Evolutionary conservation across 345 rosid genomes (phyloP), one percentile per base, ranked within the genome.

Genomic region (Populus simonii): DNA sequence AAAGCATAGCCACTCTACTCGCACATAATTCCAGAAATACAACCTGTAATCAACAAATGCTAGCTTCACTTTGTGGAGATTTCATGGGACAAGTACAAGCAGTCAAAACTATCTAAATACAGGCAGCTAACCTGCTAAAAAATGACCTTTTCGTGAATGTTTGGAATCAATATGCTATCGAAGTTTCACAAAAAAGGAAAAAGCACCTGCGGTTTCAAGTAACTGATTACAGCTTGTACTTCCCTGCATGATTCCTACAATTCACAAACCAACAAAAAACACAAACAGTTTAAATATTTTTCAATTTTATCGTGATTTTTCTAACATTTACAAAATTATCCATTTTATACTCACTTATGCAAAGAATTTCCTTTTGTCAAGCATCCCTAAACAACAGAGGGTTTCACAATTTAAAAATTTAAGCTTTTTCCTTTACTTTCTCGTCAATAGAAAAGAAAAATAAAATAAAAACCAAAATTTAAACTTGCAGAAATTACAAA

Each of bases 1-100:
- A 80, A 73, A 96, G 97, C 79, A 96, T 77, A 8, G 93, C 85
- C 74, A 90, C 85, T 72, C 99, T 84, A 86, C 94, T 94, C 10
- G 97, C 78, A 83, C 99, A 96, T 78, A 96, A 76, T 84, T 96
- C 99, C 89, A 96, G 79, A 85, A 96, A 94, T 66, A 96, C 97
- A 73, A 84, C 99, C 99, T 96, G 85, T n/a, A 45, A 39, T 23
- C 75, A 79, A 76, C 0, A 29, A 12, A 67, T n/a, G 59, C 16
- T 18, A 12, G 29, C 23, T 51, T 38, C 57, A 66, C 68, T 51
- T 25, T 25, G 61, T 2, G 35, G 18, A 69, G 45, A 31, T 39
- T 68, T 10, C 5, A 2, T 10, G 25, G 35, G 8, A 72, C 5
- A 53, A 38, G 22, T 8, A 63, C 35, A 43, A 3, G 53, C 25